Base-by-base conservation (phyloP, 2,329 filamentous ascomycete species). In the Xylaria polymorpha region DNA sequence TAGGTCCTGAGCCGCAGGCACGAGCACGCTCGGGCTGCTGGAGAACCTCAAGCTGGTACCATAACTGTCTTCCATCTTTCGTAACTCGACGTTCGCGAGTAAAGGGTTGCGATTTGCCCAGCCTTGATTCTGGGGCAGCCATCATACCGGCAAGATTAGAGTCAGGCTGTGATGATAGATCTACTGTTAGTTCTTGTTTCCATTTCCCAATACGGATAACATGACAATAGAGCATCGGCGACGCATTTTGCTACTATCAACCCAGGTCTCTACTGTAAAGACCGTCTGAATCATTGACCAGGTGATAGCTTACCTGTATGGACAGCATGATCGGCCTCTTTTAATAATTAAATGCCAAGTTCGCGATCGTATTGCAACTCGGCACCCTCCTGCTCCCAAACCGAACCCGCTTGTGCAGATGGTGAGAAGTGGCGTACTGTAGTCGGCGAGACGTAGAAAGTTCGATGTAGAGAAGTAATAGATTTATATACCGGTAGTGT, bases 21-120 rank as follows among this genome's bases (percentile, higher is more conserved):
- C 96, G 89, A 59, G 96, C 95, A 77, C 94, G 92, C 83, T 97
- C 92, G 22, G 96, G 96, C 80, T 98, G 94, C 82, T 99, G 96
- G 75, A 98, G 90, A 65, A 98, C 94, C 68, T 88, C 90, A 80
- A 98, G 85, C 72, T 88, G 86, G 81, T 98, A 98, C 78, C 89
- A 93, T 74, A 98, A 87, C 71, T 86, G 89, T 74, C 92, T 90
- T 71, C 93, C 93, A 75, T 92, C 90, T 75, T 89, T 90, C 50
- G 93, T 97, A 62, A 87, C 84, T 60, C 91, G 85, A 69, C 70
- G 71, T 64, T 76, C 73, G 43, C 73, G 72, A 43, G 67, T 67
- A 64, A 71, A 66, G 56, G 70, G 67, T 67, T 74, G 61, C 53
- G 68, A n/a, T 71, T 76, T 58, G n/a, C 61, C 65, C 53, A 69